phyloP scores from a whole-genome alignment of 1,284 basidiomycete genomes.

The Ustilago loliicola region DNA sequence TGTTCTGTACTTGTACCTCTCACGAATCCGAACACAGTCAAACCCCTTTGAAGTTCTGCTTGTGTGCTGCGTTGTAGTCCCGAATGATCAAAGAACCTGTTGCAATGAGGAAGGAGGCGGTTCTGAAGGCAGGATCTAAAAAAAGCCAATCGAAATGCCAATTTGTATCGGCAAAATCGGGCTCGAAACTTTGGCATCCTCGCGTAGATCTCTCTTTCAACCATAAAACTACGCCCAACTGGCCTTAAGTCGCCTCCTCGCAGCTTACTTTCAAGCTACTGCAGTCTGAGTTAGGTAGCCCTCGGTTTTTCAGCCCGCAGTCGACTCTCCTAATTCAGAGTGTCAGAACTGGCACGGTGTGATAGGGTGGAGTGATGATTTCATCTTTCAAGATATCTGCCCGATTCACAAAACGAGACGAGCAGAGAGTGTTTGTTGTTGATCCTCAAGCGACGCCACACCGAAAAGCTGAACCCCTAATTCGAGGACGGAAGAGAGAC shows the following conservation, averaged over 20 bases:
- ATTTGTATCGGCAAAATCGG: constrained; percentile 8
- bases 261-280: neutral
- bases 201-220: constrained; percentile 29
- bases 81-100: neutral
- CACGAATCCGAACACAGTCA: neutral
- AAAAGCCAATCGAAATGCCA: neutral
- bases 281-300: constrained; percentile 8
- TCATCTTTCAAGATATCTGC: no score
- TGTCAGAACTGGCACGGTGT: no score
- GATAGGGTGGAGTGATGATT: no score
- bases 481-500: neutral
- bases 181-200: constrained; percentile 1
- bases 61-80: neutral
- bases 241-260: constrained; percentile 2
- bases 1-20: constrained; percentile 18
- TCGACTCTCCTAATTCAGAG: no score
- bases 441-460: neutral
- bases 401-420: neutral
- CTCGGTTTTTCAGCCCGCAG: neutral
- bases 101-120: neutral
- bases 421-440: neutral
- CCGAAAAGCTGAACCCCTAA: neutral
- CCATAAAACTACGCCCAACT: constrained; percentile 22
- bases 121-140: neutral
- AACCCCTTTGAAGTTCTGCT: neutral